Conservation (phyloP, 1,139 yeast genomes). For the Debaryomyces singareniensis region DNA sequence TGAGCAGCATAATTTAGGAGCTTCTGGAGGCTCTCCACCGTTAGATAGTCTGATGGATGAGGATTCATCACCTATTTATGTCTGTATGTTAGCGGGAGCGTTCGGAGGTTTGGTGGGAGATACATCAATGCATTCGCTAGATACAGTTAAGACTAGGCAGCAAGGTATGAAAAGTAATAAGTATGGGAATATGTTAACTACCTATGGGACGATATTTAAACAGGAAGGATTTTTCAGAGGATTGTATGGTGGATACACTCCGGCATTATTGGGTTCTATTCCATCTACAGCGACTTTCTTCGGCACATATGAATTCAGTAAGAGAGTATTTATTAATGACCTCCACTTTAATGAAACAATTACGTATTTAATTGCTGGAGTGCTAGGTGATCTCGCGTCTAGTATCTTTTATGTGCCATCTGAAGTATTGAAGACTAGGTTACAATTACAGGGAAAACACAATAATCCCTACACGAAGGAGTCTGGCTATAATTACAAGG, state of each 20-base stretch:
- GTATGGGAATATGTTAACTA: conserved; percentile 62
- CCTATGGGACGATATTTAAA: conserved; percentile 61
- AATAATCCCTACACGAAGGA: conserved; percentile 75
- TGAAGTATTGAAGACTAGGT: conserved; percentile 88
- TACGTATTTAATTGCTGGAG: conserved; percentile 79
- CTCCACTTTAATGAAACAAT: conserved; percentile 70
- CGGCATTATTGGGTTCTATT: conserved; percentile 86
- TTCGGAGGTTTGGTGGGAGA: conserved; percentile 94
- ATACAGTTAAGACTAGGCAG: conserved; percentile 93
- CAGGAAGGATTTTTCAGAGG: conserved; percentile 88
- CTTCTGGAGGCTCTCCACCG: conserved; percentile 4
- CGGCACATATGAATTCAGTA: conserved; percentile 79
- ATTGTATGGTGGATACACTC: conserved; percentile 84
- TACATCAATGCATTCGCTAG: conserved; percentile 88
- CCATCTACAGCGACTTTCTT: conserved; percentile 93
- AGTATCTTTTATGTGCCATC: conserved; percentile 95
- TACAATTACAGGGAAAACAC: conserved; percentile 84
- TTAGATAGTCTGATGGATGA: conserved; percentile 1
- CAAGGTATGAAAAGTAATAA: conserved; percentile 73
- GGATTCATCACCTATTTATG: conserved; percentile 39
- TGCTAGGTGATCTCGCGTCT: conserved; percentile 84
- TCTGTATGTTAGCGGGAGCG: conserved; percentile 84
- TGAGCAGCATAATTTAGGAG: conserved; percentile 3
- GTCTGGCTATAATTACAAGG: conserved; percentile 77
- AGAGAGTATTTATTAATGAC: conserved; percentile 61